Base-by-base conservation (phyloP, 177 flowering plant species). In the Vitis hybrid region DNA sequence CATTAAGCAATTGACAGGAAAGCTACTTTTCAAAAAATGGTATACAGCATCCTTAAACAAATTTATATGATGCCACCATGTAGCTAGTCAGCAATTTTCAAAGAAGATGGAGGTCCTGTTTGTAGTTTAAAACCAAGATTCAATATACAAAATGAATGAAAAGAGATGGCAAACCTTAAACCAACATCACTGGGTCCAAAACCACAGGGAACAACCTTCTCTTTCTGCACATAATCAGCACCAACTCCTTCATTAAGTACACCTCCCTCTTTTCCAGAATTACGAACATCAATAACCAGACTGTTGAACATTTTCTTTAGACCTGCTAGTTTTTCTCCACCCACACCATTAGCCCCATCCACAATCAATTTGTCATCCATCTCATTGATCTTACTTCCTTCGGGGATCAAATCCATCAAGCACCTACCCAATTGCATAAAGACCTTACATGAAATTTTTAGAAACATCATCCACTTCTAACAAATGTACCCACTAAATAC, bases 171-270 rank as follows among this genome's bases (percentile, higher is more conserved):
- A 77, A 68, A 94, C 99, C 99, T 91, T 46, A 76, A 57, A 13
- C 96, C 97, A 65, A 77, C 81, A 78, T 93, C 98, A 54, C 72
- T 65, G n/a, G 85, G 73, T 72, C 88, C 86, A 76, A 95, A 93
- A 7, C 21, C 21, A 19, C 21, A 19, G 21, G 21, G 21, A 19
- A 19, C 21, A 19, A 19, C 21, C 21, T 19, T 19, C 21, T 19
- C 21, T 19, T 19, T 19, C 21, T 19, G 21, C 21, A 19, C 21
- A 19, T 19, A 19, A 19, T 19, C 21, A 19, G 21, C 98, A 77
- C 99, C 99, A 75, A 93, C 99, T 68, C 87, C 88, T 66, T 19
- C 21, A 19, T 19, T 19, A 19, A 19, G 21, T 19, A 19, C 21
- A 19, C 21, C 21, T 19, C 21, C 21, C 21, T 19, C 21, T 19